Percentiles rank a stretch among this genome's conserved stretches.
Conservation (phyloP, 352 stramenopile genomes). For the Pythium grandisporangium region DNA sequence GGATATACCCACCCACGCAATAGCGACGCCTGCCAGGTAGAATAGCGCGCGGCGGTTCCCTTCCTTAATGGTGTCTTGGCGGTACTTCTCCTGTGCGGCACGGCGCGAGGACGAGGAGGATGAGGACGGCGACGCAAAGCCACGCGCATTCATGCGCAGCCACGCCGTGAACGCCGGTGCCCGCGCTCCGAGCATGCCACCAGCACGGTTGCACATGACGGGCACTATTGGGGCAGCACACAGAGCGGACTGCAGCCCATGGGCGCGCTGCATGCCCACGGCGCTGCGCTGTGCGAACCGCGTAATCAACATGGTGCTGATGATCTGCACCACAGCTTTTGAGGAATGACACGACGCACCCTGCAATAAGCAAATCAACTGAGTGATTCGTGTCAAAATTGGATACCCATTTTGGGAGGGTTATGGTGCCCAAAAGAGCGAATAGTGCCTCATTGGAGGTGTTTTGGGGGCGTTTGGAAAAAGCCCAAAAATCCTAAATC, state of each 20-base stretch:
- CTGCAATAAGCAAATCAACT: too few species aligned
- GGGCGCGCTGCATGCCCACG: too few species aligned
- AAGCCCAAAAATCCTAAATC: too few species aligned
- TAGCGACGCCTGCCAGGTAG: constrained; percentile 90
- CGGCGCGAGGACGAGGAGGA: constrained; percentile 26
- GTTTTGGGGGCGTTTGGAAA: too few species aligned
- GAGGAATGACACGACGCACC: too few species aligned
- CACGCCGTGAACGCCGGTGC: constrained; percentile 5
- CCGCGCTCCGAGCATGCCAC: constrained; percentile 5
- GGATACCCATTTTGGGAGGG: too few species aligned
- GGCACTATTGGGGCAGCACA: not conserved
- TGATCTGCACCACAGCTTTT: not conserved
- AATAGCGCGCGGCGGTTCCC: constrained; percentile 89
- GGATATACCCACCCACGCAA: constrained; percentile 91
- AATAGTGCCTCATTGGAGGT: too few species aligned
- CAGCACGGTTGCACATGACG: constrained; percentile 11
- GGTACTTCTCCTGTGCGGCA: constrained; percentile 25
- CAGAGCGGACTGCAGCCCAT: too few species aligned
- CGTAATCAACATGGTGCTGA: not conserved
- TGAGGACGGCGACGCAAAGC: constrained; percentile 40
- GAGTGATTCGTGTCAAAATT: too few species aligned
- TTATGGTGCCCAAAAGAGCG: too few species aligned
- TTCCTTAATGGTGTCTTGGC: constrained; percentile 56
- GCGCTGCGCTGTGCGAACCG: too few species aligned
- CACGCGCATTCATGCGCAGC: constrained; percentile 3